Evolutionary conservation across 2,329 filamentous ascomycete genomes (phyloP), one percentile per base, ranked within the genome.

Genomic region (Exserohilum turcica): DNA sequence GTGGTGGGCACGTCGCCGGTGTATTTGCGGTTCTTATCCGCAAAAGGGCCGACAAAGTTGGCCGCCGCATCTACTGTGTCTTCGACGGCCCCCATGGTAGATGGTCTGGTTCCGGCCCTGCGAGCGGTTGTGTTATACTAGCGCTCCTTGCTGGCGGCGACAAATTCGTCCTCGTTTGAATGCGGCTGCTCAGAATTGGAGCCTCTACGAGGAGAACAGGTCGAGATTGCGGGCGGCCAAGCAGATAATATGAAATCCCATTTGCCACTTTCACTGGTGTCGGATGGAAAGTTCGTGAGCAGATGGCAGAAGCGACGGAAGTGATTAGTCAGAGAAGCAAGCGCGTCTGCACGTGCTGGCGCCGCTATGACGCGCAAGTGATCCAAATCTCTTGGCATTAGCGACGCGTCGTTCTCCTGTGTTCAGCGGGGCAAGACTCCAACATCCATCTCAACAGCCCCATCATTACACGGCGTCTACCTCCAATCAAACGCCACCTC

Each of bases 61-160:
- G 65, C 68, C 9, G 72, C 72, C 19, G 63, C 63, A 54, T 74
- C 69, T 32, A 74, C 64, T 15, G 66, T 66, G 24, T 68, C 61
- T 50, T 74, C 67, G 32, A 70, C 59, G 7, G 57, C 54, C 21
- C 65, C 66, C 72, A 74, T 74, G 12, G 18, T 43, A 43, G 9
- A 15, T 15, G 9, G 12, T 19, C n/a, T 27, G 7, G 19, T 12
- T 8, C 31, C 24, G 18, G 28, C n/a, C 9, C 18, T 24, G 28
- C 28, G 6, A 15, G 2, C 16, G 18, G 35, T 32, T 6, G n/a
- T 40, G 4, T 24, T 40, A n/a, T n/a, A 12, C 10, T 6, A 24
- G 9, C 12, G 18, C 28, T 24, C 5, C 9, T 24, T 9, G 15
- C 9, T 24, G 35, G 45, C 36, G 13, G 9, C 27, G n/a, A 19